These are phyloP conservation scores for Sporothrix inflata DNA, from an alignment of 2,329 filamentous ascomycete species.

Conservation along the genomic window DNA sequence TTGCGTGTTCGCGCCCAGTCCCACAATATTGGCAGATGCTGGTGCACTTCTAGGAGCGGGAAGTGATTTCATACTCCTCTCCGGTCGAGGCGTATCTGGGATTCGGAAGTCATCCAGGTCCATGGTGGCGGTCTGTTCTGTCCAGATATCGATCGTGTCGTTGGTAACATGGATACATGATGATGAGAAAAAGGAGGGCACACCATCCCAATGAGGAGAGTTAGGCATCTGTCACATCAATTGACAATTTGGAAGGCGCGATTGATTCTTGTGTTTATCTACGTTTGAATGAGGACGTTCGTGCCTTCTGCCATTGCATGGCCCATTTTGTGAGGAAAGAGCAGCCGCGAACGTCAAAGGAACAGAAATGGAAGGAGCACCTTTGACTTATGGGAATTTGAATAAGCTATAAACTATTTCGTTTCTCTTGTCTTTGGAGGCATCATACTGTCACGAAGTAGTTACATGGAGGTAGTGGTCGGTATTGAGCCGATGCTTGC, in stretches of 20 bases:
- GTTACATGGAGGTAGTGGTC: too few relatives aligned
- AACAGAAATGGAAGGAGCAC: neutral
- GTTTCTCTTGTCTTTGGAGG: too few relatives aligned
- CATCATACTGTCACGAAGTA: too few relatives aligned
- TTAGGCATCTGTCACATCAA: neutral
- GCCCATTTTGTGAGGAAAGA: neutral
- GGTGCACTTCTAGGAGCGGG: neutral
- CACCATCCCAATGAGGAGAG: neutral
- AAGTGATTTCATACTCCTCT: neutral
- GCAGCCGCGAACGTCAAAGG: neutral
- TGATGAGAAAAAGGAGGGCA: neutral
- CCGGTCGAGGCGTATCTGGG: slow-evolving; percentile 26
- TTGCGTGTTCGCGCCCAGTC: too few relatives aligned
- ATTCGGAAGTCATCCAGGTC: slow-evolving; percentile 22
- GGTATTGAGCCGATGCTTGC: too few relatives aligned
- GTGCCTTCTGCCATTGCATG: neutral
- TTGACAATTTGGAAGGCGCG: neutral
- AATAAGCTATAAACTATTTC: too few relatives aligned
- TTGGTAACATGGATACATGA: neutral
- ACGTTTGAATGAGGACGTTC: neutral
- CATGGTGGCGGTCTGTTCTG: neutral
- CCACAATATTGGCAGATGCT: neutral
- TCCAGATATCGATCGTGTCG: neutral
- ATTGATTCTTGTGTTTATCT: neutral
- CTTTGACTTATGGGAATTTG: neutral